Percentiles rank a stretch among this genome's conserved stretches.
phyloP scores from a whole-genome alignment of 2,329 filamentous ascomycete species.

The Pyrenochaeta sp. region DNA sequence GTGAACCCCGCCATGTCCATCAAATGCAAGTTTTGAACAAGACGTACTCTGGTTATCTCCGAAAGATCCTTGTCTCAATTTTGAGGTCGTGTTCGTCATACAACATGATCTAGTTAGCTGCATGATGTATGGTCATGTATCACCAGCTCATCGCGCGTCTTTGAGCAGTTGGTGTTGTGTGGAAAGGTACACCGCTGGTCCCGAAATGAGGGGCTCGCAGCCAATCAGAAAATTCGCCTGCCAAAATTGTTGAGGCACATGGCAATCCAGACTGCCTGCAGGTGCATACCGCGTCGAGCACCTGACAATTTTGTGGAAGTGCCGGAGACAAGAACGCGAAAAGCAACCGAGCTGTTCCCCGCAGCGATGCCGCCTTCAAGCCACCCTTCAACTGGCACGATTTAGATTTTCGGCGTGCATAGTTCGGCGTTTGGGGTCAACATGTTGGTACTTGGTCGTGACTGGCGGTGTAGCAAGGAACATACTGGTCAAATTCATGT shows the following conservation, averaged over 20 bases:
- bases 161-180: slow-evolving; percentile 23
- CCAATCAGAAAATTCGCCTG: slow-evolving; percentile 35
- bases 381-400: slow-evolving; percentile 4
- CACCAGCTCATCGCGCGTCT: slow-evolving; percentile 40
- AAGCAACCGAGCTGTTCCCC: slow-evolving; percentile 23
- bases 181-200: slow-evolving; percentile 34
- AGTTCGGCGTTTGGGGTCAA: slow-evolving; percentile 1
- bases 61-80: slow-evolving; percentile 5
- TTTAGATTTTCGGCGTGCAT: slow-evolving; percentile 5
- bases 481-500: slow-evolving; percentile 20
- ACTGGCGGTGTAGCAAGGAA: slow-evolving; percentile 30
- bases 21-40: slow-evolving; percentile 3
- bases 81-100: slow-evolving; percentile 1
- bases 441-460: slow-evolving; percentile 1
- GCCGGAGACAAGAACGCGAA: slow-evolving; percentile 18
- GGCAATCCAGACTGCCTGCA: slow-evolving; percentile 29
- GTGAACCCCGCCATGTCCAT: slow-evolving; percentile 6
- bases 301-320: slow-evolving; percentile 37
- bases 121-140: slow-evolving; percentile 27
- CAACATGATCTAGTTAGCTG: slow-evolving; percentile 5
- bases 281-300: slow-evolving; percentile 39
- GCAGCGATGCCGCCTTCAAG: slow-evolving; percentile 12
- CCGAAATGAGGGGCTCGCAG: slow-evolving; percentile 32
- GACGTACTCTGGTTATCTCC: slow-evolving; percentile 3
- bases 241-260: slow-evolving; percentile 36